Evolutionary conservation across 2,329 filamentous ascomycete species (phyloP), one percentile per base, ranked within the genome.

Genomic region (Colletotrichum simmondsii): DNA sequence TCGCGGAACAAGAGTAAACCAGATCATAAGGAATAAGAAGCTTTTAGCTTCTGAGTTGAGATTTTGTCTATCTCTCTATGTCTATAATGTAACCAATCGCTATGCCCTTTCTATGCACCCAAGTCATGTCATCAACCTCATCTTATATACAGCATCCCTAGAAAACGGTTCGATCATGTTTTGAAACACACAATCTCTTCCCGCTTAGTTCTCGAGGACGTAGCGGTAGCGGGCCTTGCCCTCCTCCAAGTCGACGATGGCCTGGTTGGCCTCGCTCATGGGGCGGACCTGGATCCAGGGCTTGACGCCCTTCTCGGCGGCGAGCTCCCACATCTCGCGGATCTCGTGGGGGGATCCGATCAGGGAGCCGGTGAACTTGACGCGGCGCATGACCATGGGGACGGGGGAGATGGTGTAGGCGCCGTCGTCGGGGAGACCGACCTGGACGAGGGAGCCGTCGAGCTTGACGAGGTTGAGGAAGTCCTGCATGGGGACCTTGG

Each of bases 391-490:
- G 57, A 92, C 90, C 75, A 93, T 79, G 22, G 86, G 81, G 74
- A 87, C 89, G 3, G 88, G 88, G 75, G 83, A 84, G 75, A 92
- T 86, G 42, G 72, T 68, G 26, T 71, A 61, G 54, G 64, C 65
- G 35, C 59, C 59, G 30, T 68, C 71, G n/a, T 75, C 90, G 0
- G 90, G 90, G 5, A 87, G 86, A 6, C 91, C 90, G 26, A 93
- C 87, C 79, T 91, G 89, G 64, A 92, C 86, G 76, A 92, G 89
- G 2, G 84, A 85, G 5, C 91, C 90, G 66, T 89, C 85, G 6
- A 86, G 80, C 63, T 86, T 84, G 8, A 92, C 81, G 10, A 94
- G 83, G 32, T 84, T 79, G 72, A 94, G 83, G 80, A 94, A 94
- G 59, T 88, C 82, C 63, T 82, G 79, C 28, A 94, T 78, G 0